A percentile compares a stretch with the other conserved stretches of the same genome.
phyloP scores from a whole-genome alignment of 441 rosid species.

The Gossypium trilobum region DNA sequence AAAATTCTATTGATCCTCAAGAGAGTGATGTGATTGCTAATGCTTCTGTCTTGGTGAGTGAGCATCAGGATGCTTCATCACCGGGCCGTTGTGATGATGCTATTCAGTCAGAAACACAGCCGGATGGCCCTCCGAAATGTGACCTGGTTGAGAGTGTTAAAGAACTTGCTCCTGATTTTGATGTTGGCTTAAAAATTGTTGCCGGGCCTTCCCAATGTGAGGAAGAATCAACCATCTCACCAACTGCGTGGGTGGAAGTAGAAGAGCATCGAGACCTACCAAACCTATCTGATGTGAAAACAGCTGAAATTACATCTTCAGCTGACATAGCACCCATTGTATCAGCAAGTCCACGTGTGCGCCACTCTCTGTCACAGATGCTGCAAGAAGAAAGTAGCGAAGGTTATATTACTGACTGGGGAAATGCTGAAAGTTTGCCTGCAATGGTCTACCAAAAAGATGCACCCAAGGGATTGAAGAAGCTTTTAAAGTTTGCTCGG shows the following conservation, averaged over 20 bases:
- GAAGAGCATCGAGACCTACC: constrained; percentile 40
- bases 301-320: constrained; percentile 29
- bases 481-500: constrained; percentile 63
- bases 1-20: constrained; percentile 23
- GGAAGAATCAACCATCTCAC: constrained; percentile 48
- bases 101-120: constrained; percentile 24
- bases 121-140: constrained; percentile 20
- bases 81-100: constrained; percentile 18
- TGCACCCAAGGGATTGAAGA: constrained; percentile 61
- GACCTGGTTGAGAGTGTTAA: constrained; percentile 20
- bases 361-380: constrained; percentile 70
- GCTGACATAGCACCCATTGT: constrained; percentile 24
- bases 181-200: constrained; percentile 23
- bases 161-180: constrained; percentile 22
- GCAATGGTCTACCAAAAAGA: constrained; percentile 49
- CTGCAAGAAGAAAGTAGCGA: constrained; percentile 66
- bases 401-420: constrained; percentile 54
- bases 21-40: constrained; percentile 23
- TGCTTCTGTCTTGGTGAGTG: constrained; percentile 22
- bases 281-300: constrained; percentile 18
- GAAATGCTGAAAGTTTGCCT: constrained; percentile 61
- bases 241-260: constrained; percentile 54
- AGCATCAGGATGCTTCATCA: constrained; percentile 24
- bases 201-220: constrained; percentile 17
- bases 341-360: constrained; percentile 45